Conservation (phyloP, 2,329 filamentous ascomycete genomes). For the Fusarium sp. region DNA sequence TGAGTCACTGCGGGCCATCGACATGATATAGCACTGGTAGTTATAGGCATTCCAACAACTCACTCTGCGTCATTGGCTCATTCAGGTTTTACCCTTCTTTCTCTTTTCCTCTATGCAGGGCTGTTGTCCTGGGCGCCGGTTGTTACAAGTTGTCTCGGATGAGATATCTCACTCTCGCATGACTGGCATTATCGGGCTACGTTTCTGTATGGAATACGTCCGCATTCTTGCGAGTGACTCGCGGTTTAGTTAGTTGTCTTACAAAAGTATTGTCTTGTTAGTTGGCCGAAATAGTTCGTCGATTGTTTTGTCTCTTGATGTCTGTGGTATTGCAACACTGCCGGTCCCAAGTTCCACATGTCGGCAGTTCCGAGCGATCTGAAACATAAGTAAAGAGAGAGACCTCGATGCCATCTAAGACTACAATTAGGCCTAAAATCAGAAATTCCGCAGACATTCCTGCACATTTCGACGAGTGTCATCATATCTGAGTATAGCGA, state of each 20-base stretch:
- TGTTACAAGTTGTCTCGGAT: not conserved
- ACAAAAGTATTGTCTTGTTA: not conserved
- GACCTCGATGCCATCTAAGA: rapidly evolving
- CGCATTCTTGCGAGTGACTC: not conserved
- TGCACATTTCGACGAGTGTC: not conserved
- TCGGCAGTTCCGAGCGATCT: no score
- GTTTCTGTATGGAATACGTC: not conserved
- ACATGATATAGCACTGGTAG: not conserved
- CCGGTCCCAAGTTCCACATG: not conserved
- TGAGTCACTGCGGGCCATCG: not conserved
- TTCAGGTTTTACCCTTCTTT: not conserved
- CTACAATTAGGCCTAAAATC: no score
- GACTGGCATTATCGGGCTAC: not conserved
- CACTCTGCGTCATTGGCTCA: not conserved
- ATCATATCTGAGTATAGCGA: not conserved
- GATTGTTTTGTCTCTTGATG: not conserved
- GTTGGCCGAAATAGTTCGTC: not conserved
- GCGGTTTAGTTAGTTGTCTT: not conserved
- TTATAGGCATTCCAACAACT: not conserved
- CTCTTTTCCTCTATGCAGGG: not conserved
- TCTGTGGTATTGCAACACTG: not conserved
- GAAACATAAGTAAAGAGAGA: not conserved
- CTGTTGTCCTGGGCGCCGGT: not conserved
- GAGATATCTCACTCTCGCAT: not conserved
- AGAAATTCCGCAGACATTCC: no score